A percentile compares a stretch with the other conserved stretches of the same genome.
phyloP scores from a whole-genome alignment of 306 rosid species.

The Senna siamea region DNA sequence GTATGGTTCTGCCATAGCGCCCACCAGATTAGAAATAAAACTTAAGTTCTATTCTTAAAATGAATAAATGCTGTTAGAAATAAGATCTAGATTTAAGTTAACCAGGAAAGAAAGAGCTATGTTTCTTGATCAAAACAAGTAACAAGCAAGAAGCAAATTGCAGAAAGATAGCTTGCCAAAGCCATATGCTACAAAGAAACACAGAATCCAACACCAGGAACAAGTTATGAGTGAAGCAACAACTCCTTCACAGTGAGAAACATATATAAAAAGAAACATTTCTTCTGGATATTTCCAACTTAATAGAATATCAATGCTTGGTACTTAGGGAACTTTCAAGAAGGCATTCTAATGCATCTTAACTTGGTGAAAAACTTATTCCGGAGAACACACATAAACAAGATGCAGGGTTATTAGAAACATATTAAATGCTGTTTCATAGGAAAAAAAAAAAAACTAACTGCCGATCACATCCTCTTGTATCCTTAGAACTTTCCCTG shows the following conservation, averaged over 20 bases:
- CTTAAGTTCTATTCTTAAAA: conserved; percentile 19
- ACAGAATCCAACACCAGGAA: conserved; percentile 16
- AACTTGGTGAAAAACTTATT: not conserved
- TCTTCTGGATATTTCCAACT: not conserved
- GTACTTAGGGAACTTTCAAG: not conserved
- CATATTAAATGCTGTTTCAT: conserved; percentile 1
- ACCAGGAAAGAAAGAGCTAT: not conserved
- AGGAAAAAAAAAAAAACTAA: not conserved
- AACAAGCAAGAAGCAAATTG: conserved; percentile 4
- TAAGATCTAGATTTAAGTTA: not conserved
- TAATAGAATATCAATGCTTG: conserved; percentile 15
- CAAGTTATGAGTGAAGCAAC: conserved; percentile 7
- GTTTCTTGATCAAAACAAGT: conserved; percentile 16
- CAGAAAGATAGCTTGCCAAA: not conserved
- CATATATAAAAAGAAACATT: not conserved
- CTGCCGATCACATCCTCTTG: conserved; percentile 30
- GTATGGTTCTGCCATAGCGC: conserved; percentile 62
- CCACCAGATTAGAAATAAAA: conserved; percentile 48
- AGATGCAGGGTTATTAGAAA: conserved; percentile 19
- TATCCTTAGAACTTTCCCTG: conserved; percentile 13
- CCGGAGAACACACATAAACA: not conserved
- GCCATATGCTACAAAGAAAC: conserved; percentile 6
- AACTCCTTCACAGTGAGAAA: not conserved
- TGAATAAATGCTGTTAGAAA: conserved; percentile 24
- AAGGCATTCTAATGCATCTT: not conserved